Percentiles rank a stretch among this genome's conserved stretches.
Conservation (phyloP, 2,329 filamentous ascomycete species). For the Diaporthe helianthi region DNA sequence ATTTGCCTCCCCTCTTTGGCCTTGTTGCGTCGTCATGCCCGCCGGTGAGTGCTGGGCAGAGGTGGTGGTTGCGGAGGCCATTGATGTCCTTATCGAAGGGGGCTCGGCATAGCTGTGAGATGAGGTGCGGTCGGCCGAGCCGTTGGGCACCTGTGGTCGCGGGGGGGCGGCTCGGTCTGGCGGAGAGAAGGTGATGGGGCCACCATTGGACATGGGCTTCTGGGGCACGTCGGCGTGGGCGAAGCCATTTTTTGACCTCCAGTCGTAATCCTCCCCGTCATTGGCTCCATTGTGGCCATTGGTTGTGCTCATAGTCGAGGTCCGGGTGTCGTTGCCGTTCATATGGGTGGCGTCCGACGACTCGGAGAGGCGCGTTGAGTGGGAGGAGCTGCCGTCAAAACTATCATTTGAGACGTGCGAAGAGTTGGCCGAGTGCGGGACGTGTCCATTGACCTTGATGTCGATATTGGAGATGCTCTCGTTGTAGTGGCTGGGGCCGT, state of each 20-base stretch:
- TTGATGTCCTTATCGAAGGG: constrained; percentile 42
- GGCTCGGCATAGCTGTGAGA: constrained; percentile 43
- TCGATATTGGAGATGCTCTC: constrained; percentile 38
- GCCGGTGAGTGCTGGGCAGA: constrained; percentile 44
- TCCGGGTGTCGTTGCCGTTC: constrained; percentile 50
- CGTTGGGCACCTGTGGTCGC: constrained; percentile 34
- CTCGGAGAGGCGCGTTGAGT: constrained; percentile 60
- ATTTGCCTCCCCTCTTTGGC: constrained; percentile 37
- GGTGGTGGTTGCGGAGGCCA: constrained; percentile 43
- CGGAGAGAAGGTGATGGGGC: constrained; percentile 37
- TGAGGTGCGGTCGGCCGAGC: constrained; percentile 38
- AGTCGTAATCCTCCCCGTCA: constrained; percentile 40
- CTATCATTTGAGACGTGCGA: constrained; percentile 57
- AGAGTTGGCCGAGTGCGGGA: constrained; percentile 43
- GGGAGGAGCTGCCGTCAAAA: constrained; percentile 62
- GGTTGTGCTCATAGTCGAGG: constrained; percentile 55
- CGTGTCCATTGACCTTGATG: constrained; percentile 44
- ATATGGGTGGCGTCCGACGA: constrained; percentile 52
- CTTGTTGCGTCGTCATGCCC: constrained; percentile 44
- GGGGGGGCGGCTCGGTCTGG: constrained; percentile 40
- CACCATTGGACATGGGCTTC: constrained; percentile 40
- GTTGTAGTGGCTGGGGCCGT: constrained; percentile 47
- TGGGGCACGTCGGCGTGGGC: constrained; percentile 41
- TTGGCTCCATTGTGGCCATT: constrained; percentile 64
- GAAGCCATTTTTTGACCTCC: constrained; percentile 41